phyloP scores from a whole-genome alignment of 2,329 filamentous ascomycete species.

The Colletotrichum melonis region DNA sequence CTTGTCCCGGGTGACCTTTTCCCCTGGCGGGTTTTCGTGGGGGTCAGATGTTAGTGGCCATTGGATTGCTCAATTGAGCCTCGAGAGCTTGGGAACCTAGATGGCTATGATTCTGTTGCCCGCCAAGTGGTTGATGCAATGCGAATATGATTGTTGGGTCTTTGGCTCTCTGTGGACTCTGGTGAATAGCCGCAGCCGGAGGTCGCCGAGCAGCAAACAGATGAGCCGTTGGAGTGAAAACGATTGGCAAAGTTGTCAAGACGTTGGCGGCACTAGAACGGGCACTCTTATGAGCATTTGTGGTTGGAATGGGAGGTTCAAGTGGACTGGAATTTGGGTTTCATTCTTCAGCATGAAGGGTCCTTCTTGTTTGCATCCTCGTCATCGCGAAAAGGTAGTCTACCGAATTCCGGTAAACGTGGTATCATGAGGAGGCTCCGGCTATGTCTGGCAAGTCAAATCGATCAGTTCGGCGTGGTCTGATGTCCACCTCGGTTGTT shows the following conservation, averaged over 20 bases:
- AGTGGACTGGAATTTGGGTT: background rate
- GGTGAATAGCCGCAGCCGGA: background rate
- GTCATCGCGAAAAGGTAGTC: constrained; percentile 14
- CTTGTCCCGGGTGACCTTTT: constrained; percentile 17
- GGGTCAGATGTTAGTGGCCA: constrained; percentile 20
- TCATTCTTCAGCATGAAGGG: background rate
- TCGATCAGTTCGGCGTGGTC: constrained; percentile 6
- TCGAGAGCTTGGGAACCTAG: background rate
- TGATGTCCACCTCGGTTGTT: constrained; percentile 32
- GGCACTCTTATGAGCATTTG: background rate
- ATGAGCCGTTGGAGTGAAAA: background rate
- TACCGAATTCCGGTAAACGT: background rate
- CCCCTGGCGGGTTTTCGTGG: constrained; percentile 22
- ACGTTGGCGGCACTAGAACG: background rate
- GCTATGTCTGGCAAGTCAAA: constrained; percentile 32
- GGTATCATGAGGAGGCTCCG: constrained; percentile 3
- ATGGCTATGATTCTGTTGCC: background rate
- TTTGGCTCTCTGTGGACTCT: too few species aligned
- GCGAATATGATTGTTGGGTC: background rate
- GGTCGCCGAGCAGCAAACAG: background rate
- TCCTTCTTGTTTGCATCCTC: constrained; percentile 1
- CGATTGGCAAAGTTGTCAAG: background rate
- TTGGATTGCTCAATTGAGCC: background rate
- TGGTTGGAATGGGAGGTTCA: background rate
- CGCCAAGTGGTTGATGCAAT: background rate